Base-by-base conservation (phyloP, 2,329 filamentous ascomycete species). In the Endothia cerciana region DNA sequence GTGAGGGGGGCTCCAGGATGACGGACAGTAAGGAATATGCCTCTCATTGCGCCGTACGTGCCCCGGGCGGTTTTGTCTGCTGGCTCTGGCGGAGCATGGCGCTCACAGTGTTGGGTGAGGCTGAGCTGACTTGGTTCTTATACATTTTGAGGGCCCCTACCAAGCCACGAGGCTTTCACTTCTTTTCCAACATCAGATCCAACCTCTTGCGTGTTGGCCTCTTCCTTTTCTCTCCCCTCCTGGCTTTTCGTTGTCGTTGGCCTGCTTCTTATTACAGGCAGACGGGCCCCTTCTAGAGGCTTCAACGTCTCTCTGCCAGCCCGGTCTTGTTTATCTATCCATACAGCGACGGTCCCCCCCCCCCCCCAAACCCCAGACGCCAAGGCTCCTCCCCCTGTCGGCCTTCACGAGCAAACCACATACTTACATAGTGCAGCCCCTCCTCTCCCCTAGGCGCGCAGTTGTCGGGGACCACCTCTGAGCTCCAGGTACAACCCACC, bases 401-500 rank as follows among this genome's bases (percentile, higher is more conserved):
- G 19, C 13, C 15, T 22, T 55, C 30, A 55, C 51, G 19, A 36
- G 51, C 51, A 55, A 55, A 55, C 51, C 28, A 55, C 51, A 36
- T 55, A 22, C 22, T 17, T 11, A 17, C 55, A 38, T 25, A 41
- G 36, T 17, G 6, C n/a, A 59, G 57, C 57, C 57, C 57, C 57
- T 59, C 57, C 40, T 59, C 45, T 45, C 40, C 57, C 38, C 57
- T 59, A 15, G 57, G 30, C 57, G n/a, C 40, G 57, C 57, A 43
- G 57, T 59, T 43, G 40, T 45, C 57, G 45, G 57, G 57, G 57
- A 59, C 40, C 57, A 59, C 57, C n/a, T 43, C 4, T 41, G n/a
- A 30, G 36, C 57, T 43, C 19, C 40, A 59, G n/a, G n/a, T 40
- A 36, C 57, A 59, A 28, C 57, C 57, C 36, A 28, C 38, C 10